Percentiles rank a stretch among this genome's conserved stretches.
Conservation (phyloP, 352 stramenopile species). For the Saprolegnia parasitica region DNA sequence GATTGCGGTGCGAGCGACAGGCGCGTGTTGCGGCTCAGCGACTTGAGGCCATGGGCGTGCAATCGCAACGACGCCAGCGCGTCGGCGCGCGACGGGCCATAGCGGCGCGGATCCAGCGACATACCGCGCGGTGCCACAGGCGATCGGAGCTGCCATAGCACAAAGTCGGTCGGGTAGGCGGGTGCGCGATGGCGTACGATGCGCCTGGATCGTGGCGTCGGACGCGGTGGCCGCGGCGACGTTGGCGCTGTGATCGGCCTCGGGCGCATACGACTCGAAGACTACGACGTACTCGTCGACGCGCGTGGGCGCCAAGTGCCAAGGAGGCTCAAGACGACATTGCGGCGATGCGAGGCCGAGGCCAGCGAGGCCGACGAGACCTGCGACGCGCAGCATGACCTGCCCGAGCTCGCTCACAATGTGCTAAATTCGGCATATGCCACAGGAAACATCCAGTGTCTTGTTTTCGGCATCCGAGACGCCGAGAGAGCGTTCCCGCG, state of each 20-base stretch:
- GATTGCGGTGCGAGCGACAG: neutral
- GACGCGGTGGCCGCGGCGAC: neutral
- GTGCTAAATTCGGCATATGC: too few species aligned
- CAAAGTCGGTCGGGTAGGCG: conserved; percentile 22
- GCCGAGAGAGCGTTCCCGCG: too few species aligned
- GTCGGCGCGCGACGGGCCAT: neutral
- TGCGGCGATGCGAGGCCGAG: too few species aligned
- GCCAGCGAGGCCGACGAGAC: too few species aligned
- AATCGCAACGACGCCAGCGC: neutral
- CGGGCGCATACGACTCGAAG: neutral
- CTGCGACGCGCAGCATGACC: too few species aligned
- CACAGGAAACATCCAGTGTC: too few species aligned
- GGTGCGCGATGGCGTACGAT: neutral
- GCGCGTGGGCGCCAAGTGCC: too few species aligned
- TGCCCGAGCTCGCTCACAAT: too few species aligned
- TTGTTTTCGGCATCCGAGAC: too few species aligned
- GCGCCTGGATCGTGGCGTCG: neutral
- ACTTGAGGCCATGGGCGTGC: neutral
- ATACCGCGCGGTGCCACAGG: neutral
- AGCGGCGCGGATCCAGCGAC: neutral
- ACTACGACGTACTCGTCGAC: neutral
- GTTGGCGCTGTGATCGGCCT: neutral
- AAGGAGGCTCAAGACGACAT: too few species aligned
- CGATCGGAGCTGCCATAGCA: conserved; percentile 17
- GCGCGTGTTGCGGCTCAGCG: neutral